Base-by-base conservation (phyloP, 257 asterid species). In the Jacaranda copaia region DNA sequence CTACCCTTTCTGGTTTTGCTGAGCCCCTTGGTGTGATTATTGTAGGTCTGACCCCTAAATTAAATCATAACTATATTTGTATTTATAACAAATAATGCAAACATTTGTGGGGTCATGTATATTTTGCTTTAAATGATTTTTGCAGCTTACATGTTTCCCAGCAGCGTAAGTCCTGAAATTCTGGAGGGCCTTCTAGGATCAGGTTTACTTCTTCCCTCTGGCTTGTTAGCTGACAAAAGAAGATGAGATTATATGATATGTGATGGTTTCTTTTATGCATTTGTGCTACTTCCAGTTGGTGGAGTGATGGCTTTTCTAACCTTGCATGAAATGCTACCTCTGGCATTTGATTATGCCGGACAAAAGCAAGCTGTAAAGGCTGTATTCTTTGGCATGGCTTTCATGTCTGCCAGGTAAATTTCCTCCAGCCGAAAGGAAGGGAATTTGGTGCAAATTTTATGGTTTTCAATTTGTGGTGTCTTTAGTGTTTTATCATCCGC, bases 11-110 rank as follows among this genome's bases (percentile, higher is more conserved):
- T 77, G 99, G 99, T 68, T 81, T 95, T 5, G 98, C 98, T 3
- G 99, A 95, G 87, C 99, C 99, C 77, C 91, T 95, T 43, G 99
- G 99, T 81, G 99, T 95, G 6, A 87, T 95, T 84, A 89, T 95
- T 63, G 99, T 93, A 82, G 99, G 99, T 93, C 77, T 52, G 97
- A 75, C 55, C 84, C 74, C 46, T 51, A 38, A 73, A 58, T 69
- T 72, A 25, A 51, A n/a, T 52, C 70, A 4, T 57, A 32, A 25
- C 1, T 25, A 42, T 42, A 42, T 2, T 13, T 67, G 52, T 40
- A 75, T 20, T 43, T 60, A 35, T 18, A 7, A 65, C 38, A 68
- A 18, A 7, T 8, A 40, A 11, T 25, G 18, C 8, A 61, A 56
- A 36, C 55, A 15, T 66, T 74, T 36, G 32, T 49, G 57, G 61